Conservation (phyloP, 139 green algal genomes). For the Zygnema cylindricum region DNA sequence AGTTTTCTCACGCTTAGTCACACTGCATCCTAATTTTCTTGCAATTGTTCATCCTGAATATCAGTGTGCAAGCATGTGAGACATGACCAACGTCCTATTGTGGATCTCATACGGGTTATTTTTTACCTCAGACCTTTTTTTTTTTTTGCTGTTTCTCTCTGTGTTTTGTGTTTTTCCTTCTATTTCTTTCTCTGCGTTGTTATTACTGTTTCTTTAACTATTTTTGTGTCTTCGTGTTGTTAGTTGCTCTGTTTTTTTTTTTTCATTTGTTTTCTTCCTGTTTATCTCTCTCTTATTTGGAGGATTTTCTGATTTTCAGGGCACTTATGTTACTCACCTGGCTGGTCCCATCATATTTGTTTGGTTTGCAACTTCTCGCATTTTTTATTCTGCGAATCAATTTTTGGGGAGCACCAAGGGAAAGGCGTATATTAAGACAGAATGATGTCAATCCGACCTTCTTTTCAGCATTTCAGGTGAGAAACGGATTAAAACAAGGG, state of each 20-base stretch:
- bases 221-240: background rate
- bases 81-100: too few relatives aligned
- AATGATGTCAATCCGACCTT: slow-evolving; percentile 16
- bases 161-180: background rate
- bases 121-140: background rate
- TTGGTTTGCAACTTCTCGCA: slow-evolving; percentile 6
- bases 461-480: slow-evolving; percentile 54
- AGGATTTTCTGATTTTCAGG: background rate
- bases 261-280: background rate
- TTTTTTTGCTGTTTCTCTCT: background rate
- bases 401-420: background rate
- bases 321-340: slow-evolving; percentile 39
- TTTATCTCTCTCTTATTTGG: background rate
- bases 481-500: too few relatives aligned
- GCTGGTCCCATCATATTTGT: slow-evolving; percentile 50
- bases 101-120: background rate
- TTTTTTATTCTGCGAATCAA: slow-evolving; percentile 26
- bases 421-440: background rate
- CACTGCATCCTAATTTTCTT: too few relatives aligned
- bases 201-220: background rate
- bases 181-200: background rate
- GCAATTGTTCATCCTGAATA: too few relatives aligned
- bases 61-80: too few relatives aligned
- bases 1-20: too few relatives aligned
- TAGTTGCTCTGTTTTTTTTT: background rate